These are phyloP conservation scores for Phytophthora cajani DNA, from an alignment of 352 stramenopile genomes.

Conservation along the genomic window DNA sequence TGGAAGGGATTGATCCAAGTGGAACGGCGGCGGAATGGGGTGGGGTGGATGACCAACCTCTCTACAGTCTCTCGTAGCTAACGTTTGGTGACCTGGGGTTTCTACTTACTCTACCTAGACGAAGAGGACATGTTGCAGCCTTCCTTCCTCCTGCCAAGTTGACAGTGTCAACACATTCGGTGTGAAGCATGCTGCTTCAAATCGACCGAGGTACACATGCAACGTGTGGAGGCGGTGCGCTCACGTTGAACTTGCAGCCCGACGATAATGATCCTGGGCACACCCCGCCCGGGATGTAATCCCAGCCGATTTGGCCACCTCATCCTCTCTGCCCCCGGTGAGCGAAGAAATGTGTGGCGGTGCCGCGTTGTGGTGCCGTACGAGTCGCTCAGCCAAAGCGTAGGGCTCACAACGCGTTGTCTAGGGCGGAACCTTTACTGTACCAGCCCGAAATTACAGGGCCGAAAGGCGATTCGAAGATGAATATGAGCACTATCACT, in stretches of 20 bases:
- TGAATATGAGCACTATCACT: neutral
- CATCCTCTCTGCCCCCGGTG: neutral
- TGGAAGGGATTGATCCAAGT: neutral
- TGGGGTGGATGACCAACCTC: neutral
- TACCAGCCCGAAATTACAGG: neutral
- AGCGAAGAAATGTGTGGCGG: neutral
- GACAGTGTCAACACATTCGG: neutral
- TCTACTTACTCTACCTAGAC: too few species aligned
- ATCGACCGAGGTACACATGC: neutral
- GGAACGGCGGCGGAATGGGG: neutral
- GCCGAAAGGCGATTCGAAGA: neutral
- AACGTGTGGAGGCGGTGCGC: neutral
- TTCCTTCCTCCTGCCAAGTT: neutral
- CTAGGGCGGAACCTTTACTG: neutral
- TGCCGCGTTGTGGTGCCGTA: neutral
- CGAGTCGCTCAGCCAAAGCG: neutral
- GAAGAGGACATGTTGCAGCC: neutral
- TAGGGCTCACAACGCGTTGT: neutral
- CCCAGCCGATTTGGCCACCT: conserved; percentile 16
- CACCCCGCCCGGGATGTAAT: neutral
- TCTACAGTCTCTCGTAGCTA: neutral
- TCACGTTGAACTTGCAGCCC: neutral
- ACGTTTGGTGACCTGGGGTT: too few species aligned
- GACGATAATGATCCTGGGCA: too few species aligned
- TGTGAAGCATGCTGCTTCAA: neutral